A percentile compares a stretch with the other conserved stretches of the same genome.
Conservation (phyloP, 371 early-diverging fungal species). For the Actinomortierella ambigua region DNA sequence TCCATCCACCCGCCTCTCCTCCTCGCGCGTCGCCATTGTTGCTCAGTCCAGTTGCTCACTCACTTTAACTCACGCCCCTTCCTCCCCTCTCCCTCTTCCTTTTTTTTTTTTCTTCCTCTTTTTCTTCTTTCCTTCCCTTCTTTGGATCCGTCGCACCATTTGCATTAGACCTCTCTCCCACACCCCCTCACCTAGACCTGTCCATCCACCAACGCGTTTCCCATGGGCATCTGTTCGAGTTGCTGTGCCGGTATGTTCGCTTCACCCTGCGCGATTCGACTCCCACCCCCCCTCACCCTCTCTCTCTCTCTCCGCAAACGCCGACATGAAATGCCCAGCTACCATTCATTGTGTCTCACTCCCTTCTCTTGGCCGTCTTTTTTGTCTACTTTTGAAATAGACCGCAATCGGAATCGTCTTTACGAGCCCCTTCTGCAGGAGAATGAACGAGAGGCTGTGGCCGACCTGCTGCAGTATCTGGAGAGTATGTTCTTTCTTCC, state of each 20-base stretch:
- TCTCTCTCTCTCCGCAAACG: neutral
- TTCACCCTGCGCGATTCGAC: neutral
- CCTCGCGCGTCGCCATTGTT: too few species aligned
- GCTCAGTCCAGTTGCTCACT: too few species aligned
- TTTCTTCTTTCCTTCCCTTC: constrained; percentile 1
- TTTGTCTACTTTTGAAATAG: constrained; percentile 6
- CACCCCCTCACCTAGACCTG: neutral
- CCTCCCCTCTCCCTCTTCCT: neutral
- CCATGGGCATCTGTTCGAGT: constrained; percentile 47
- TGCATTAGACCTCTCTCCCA: constrained; percentile 6
- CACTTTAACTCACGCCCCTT: neutral
- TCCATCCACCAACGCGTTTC: constrained; percentile 6
- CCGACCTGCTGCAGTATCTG: constrained; percentile 79
- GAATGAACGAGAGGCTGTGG: constrained; percentile 86
- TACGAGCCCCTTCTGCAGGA: constrained; percentile 86
- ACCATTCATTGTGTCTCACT: too few species aligned
- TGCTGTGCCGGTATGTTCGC: constrained; percentile 36
- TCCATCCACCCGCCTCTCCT: too few species aligned
- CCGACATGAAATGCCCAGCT: neutral
- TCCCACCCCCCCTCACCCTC: neutral
- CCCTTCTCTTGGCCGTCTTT: too few species aligned
- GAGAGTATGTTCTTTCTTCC: constrained; percentile 62
- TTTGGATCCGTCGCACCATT: neutral
- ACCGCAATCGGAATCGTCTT: constrained; percentile 48
- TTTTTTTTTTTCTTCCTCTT: neutral